Conservation (phyloP, 2,329 filamentous ascomycete genomes). For the Neobulgaria alba region DNA sequence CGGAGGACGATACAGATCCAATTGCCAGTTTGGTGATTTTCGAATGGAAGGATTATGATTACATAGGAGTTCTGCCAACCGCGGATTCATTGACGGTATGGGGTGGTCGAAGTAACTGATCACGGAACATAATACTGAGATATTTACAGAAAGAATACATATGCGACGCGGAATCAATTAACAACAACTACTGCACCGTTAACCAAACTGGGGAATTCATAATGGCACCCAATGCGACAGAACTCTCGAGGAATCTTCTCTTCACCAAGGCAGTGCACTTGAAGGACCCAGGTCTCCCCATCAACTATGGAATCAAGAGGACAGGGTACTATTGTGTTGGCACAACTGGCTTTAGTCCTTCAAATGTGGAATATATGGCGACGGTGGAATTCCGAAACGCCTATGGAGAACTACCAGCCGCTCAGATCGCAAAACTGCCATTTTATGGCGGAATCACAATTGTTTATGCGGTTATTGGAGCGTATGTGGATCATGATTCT, state of each 20-base stretch:
- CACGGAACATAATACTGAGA: slow-evolving; percentile 27
- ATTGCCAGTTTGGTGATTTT: slow-evolving; percentile 82
- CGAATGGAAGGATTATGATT: slow-evolving; percentile 79
- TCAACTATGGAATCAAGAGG: slow-evolving; percentile 78
- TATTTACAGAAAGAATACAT: slow-evolving; percentile 54
- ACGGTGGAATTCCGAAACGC: slow-evolving; percentile 91
- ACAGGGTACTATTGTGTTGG: slow-evolving; percentile 96
- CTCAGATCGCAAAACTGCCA: slow-evolving; percentile 92
- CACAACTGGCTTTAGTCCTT: slow-evolving; percentile 59
- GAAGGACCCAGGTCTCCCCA: slow-evolving; percentile 56
- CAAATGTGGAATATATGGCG: slow-evolving; percentile 59
- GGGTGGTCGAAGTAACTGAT: not conserved
- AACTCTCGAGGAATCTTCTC: slow-evolving; percentile 62
- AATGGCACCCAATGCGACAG: slow-evolving; percentile 64
- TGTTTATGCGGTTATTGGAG: slow-evolving; percentile 78
- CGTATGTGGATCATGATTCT: slow-evolving; percentile 36
- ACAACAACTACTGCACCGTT: slow-evolving; percentile 61
- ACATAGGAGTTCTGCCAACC: slow-evolving; percentile 62
- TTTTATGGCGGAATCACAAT: slow-evolving; percentile 96
- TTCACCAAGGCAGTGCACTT: slow-evolving; percentile 75
- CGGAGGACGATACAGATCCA: slow-evolving; percentile 56
- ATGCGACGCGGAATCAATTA: slow-evolving; percentile 65
- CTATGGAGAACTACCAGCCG: slow-evolving; percentile 89
- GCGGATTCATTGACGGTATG: slow-evolving; percentile 45
- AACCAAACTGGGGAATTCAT: slow-evolving; percentile 82